Percentiles rank a stretch among this genome's conserved stretches.
Conservation (phyloP, 306 rosid species). For the Rosa persica region DNA sequence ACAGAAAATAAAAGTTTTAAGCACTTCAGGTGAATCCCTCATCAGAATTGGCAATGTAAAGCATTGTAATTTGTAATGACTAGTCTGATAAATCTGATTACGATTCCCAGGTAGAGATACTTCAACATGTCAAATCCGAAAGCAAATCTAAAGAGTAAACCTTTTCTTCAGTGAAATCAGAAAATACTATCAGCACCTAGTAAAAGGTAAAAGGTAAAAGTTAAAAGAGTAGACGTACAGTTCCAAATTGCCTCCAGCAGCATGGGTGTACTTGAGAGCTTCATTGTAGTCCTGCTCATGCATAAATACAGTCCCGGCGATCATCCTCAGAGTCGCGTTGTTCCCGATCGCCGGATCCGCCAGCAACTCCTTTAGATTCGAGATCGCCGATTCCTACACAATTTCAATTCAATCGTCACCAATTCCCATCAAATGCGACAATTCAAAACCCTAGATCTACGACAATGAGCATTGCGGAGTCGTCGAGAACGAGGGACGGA, state of each 20-base stretch:
- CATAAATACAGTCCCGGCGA: slow-evolving; percentile 80
- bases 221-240: slow-evolving; percentile 44
- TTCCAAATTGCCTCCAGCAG: slow-evolving; percentile 95
- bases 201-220: not conserved
- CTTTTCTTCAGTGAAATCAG: not conserved
- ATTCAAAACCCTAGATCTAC: not conserved
- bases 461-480: too few relatives aligned
- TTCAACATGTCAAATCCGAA: not conserved
- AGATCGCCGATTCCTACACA: slow-evolving; percentile 63
- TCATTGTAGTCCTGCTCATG: slow-evolving; percentile 90
- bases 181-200: not conserved
- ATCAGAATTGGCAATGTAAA: not conserved
- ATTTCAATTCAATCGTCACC: not conserved
- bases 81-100: not conserved
- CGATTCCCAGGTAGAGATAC: not conserved
- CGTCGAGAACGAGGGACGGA: not conserved
- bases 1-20: not conserved
- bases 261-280: slow-evolving; percentile 85
- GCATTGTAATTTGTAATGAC: not conserved
- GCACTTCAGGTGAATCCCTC: not conserved
- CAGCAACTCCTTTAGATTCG: slow-evolving; percentile 72
- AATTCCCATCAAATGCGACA: not conserved
- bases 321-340: slow-evolving; percentile 64
- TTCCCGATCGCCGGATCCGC: slow-evolving; percentile 83
- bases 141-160: not conserved